phyloP scores from a whole-genome alignment of 495 filamentous ascomycete species.

The Amphirosellinia nigrospora region DNA sequence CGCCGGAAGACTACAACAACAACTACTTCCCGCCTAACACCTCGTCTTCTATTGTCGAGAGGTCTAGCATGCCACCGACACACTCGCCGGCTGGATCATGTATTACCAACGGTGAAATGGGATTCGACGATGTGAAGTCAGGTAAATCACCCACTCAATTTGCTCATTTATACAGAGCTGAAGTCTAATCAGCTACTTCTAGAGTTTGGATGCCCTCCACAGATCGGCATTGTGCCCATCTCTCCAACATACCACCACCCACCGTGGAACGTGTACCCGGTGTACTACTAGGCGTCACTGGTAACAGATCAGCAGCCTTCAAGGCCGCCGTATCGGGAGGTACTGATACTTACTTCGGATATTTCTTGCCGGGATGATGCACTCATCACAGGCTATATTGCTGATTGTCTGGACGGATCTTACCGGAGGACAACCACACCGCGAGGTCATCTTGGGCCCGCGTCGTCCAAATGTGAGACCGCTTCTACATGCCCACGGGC shows the following conservation, averaged over 20 bases:
- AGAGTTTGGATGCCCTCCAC: slow-evolving; percentile 38
- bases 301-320: slow-evolving; percentile 20
- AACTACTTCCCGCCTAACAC: slow-evolving; percentile 48
- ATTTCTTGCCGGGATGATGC: slow-evolving; percentile 19
- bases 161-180: not conserved
- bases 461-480: slow-evolving; percentile 11
- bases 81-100: slow-evolving; percentile 35
- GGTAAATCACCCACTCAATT: slow-evolving; percentile 30
- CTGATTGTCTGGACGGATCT: slow-evolving; percentile 11
- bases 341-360: slow-evolving; percentile 25
- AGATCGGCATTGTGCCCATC: slow-evolving; percentile 33
- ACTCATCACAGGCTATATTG: slow-evolving; percentile 22
- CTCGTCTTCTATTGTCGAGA: slow-evolving; percentile 44
- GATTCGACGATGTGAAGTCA: slow-evolving; percentile 38
- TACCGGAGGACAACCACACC: slow-evolving; percentile 12
- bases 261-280: slow-evolving; percentile 38
- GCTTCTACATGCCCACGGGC: slow-evolving; percentile 8
- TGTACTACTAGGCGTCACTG: slow-evolving; percentile 34
- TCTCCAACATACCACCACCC: slow-evolving; percentile 35
- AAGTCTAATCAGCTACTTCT: slow-evolving; percentile 30
- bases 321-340: slow-evolving; percentile 26
- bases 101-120: slow-evolving; percentile 25
- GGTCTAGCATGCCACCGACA: slow-evolving; percentile 32
- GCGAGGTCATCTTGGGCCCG: slow-evolving; percentile 19
- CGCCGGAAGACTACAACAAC: slow-evolving; percentile 45